Conservation (phyloP, 352 stramenopile genomes). For the Pythium insidiosum region DNA sequence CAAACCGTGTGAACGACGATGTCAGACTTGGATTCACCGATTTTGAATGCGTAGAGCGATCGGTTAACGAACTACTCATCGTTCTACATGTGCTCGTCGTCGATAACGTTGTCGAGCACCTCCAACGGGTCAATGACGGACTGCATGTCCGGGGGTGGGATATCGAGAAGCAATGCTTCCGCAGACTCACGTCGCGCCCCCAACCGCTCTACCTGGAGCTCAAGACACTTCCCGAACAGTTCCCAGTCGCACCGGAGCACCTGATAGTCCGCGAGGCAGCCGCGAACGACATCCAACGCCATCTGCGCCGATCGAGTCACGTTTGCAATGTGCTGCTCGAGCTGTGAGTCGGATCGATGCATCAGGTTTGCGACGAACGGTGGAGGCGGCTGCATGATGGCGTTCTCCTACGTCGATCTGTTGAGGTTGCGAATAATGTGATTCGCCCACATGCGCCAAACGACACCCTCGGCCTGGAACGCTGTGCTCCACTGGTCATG, state of each 20-base stretch:
- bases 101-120: neutral
- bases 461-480: neutral
- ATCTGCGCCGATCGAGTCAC: neutral
- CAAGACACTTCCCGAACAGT: neutral
- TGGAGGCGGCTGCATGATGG: neutral
- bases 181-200: too few relatives aligned
- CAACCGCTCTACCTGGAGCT: too few relatives aligned
- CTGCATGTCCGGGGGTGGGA: neutral
- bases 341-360: neutral
- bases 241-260: neutral
- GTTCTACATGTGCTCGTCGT: neutral
- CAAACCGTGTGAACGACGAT: too few relatives aligned
- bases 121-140: neutral
- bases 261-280: neutral
- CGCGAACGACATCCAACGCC: neutral
- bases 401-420: neutral
- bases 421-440: slow-evolving; percentile 3
- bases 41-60: too few relatives aligned
- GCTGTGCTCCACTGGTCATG: neutral
- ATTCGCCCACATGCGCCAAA: slow-evolving; percentile 5
- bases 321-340: neutral
- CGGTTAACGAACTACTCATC: too few relatives aligned
- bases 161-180: neutral
- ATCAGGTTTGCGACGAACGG: neutral
- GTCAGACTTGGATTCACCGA: too few relatives aligned